Evolutionary conservation across 495 filamentous ascomycete species (phyloP).

Genomic region (Xylaria cubensis): DNA sequence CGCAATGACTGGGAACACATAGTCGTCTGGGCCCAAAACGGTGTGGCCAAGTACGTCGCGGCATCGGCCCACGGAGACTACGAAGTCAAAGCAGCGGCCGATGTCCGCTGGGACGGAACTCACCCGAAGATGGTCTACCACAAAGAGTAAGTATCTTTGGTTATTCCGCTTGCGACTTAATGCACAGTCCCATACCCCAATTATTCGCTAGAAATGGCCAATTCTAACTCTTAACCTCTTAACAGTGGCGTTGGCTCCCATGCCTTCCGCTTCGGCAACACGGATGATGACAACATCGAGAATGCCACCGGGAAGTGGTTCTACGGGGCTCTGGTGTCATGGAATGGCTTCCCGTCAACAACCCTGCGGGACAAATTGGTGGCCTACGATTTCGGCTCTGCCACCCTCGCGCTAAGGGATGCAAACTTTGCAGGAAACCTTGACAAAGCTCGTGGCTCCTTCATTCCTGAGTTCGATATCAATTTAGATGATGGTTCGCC

Average conservation of each 20-base stretch:
- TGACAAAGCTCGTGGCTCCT: conserved; percentile 37
- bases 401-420: conserved; percentile 49
- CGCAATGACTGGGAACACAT: conserved; percentile 58
- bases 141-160: conserved; percentile 41
- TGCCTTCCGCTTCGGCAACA: conserved; percentile 50
- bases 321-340: conserved; percentile 45
- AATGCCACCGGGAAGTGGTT: conserved; percentile 51
- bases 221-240: background rate
- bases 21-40: conserved; percentile 48
- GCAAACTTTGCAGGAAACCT: conserved; percentile 41
- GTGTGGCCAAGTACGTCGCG: conserved; percentile 43
- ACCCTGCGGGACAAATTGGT: conserved; percentile 37
- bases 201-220: background rate
- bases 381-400: conserved; percentile 39
- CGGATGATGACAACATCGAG: conserved; percentile 48
- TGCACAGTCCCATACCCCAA: background rate
- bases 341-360: conserved; percentile 45
- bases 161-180: no score
- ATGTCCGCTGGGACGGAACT: conserved; percentile 50
- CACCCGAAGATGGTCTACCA: conserved; percentile 55
- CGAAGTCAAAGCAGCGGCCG: conserved; percentile 38
- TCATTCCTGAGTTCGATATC: conserved; percentile 45
- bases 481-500: conserved; percentile 48
- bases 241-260: conserved; percentile 44
- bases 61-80: conserved; percentile 50